Evolutionary conservation across 1,284 basidiomycete genomes (phyloP), one percentile per base, ranked within the genome.

Genomic region (Ustilago bromivora): DNA sequence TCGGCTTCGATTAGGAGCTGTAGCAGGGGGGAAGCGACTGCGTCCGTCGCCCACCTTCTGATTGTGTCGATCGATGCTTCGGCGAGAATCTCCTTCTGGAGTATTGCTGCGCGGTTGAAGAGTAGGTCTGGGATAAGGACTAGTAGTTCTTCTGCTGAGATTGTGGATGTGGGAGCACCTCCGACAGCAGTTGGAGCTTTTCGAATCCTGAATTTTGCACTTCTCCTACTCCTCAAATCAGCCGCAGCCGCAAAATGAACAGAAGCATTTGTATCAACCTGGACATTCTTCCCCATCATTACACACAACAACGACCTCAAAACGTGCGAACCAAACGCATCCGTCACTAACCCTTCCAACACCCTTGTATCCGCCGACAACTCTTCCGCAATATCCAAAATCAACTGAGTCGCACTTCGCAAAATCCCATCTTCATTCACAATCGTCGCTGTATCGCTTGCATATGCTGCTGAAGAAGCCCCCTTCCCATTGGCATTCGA

Each of bases 171-270:
- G 41, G 34, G n/a, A 36, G 56, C 9, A 9, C 47, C 57, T 7
- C 53, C 61, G 4, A 66, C 65, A 12, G 67, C 66, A 36, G 60
- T 60, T 5, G 69, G 66, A 6, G 70, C 71, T 55, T 71, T 76
- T 34, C 83, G 80, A n/a, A 62, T 58, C 10, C 83, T 69, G 74
- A 81, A 86, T 46, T 80, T 81, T 23, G 78, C 70, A 32, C 83
- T 84, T 17, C 76, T 67, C 59, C 76, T 79, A 13, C 79, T 81
- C 2, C 84, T 68, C 40, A 76, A 38, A 19, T 76, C 73, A 1
- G 58, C 32, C 35, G 52, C 63, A 6, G 58, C 62, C 17, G 66
- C 58, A 15, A 62, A 38, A 12, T 51, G 53, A 12, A 62, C 40
- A 1, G 60, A 54, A 53, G 64, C 56, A 4, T 36, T 56, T 2